Conservation (phyloP, 2,329 filamentous ascomycete genomes). For the Akanthomyces uredinophilus region DNA sequence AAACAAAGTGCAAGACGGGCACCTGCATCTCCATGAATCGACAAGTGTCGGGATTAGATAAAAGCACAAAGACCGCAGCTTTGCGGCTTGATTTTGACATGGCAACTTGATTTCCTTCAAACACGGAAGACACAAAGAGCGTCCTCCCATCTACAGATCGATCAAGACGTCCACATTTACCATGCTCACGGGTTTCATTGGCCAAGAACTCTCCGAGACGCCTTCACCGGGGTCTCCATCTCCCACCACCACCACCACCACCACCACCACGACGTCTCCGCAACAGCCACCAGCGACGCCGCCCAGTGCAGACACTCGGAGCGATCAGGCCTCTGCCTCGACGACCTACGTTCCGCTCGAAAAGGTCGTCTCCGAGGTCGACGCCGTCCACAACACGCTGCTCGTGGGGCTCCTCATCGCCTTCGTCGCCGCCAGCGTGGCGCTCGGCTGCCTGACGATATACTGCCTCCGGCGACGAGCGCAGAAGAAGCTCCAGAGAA, state of each 20-base stretch:
- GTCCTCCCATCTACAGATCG: too few relatives aligned
- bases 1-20: not conserved
- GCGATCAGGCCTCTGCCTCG: not conserved
- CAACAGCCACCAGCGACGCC: not conserved
- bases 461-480: conserved; percentile 3
- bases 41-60: not conserved
- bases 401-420: conserved; percentile 3
- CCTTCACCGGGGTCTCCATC: not conserved
- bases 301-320: not conserved
- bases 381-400: conserved; percentile 6
- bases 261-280: not conserved
- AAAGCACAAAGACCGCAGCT: not conserved
- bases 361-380: not conserved
- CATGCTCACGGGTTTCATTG: conserved; percentile 4
- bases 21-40: not conserved
- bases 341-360: not conserved
- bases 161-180: not conserved
- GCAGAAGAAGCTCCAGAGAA: not conserved
- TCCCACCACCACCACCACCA: not conserved
- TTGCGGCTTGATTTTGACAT: not conserved
- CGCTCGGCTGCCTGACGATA: not conserved
- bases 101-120: not conserved
- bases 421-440: conserved; percentile 1
- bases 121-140: too few relatives aligned
- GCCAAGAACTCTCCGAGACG: not conserved